These are phyloP conservation scores for Ensete glaucum DNA, from an alignment of 176 grass and related monocot genomes.

Conservation along the genomic window DNA sequence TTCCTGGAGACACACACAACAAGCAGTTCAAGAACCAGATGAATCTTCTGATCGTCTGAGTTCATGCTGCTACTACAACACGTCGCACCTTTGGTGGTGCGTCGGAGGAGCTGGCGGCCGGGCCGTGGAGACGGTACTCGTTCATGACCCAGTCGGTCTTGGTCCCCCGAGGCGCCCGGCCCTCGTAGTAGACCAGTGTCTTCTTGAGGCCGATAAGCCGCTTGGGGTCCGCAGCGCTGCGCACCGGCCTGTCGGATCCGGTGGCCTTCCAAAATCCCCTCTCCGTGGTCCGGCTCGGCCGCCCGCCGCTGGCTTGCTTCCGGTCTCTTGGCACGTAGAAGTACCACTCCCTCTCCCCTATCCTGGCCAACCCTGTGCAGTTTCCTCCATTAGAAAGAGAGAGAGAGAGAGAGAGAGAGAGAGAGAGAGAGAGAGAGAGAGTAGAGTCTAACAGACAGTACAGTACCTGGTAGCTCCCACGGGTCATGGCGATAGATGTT, in stretches of 20 bases:
- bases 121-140: constrained; percentile 74
- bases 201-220: constrained; percentile 88
- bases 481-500: constrained; percentile 79
- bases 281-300: constrained; percentile 73
- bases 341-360: constrained; percentile 95
- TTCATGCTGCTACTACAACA: not conserved
- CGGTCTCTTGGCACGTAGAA: constrained; percentile 86
- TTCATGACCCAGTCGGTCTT: constrained; percentile 99
- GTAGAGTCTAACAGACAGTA: not conserved
- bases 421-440: not conserved
- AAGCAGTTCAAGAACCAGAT: too few species aligned
- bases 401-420: not conserved
- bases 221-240: constrained; percentile 66
- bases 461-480: constrained; percentile 56
- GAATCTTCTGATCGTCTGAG: not conserved
- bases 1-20: too few species aligned
- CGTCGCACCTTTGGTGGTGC: constrained; percentile 26
- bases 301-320: constrained; percentile 39
- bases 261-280: constrained; percentile 94
- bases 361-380: constrained; percentile 34
- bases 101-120: not conserved
- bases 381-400: not conserved
- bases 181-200: constrained; percentile 85
- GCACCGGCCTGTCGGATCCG: constrained; percentile 68
- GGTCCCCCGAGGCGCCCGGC: constrained; percentile 55